A percentile compares a stretch with the other conserved stretches of the same genome.
phyloP scores from a whole-genome alignment of 2,329 filamentous ascomycete genomes.

The Laburnicola sp. region DNA sequence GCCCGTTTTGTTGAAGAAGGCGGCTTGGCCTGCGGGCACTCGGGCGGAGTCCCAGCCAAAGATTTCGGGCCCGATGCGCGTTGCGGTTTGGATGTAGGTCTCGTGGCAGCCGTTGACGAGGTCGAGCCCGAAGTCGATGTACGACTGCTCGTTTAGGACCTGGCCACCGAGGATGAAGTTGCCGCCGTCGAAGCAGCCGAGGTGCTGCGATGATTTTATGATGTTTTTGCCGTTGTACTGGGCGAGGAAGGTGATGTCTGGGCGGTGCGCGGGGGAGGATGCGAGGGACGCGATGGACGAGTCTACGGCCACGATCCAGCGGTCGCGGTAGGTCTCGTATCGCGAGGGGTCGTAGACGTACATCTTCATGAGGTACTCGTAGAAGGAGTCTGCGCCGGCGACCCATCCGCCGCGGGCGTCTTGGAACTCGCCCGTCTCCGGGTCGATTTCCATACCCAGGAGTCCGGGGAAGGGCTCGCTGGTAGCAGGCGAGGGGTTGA shows the following conservation, averaged over 20 bases:
- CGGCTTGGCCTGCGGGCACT: constrained; percentile 45
- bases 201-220: constrained; percentile 48
- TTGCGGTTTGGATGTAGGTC: constrained; percentile 70
- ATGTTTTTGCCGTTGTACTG: constrained; percentile 55
- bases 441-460: constrained; percentile 67
- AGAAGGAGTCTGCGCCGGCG: constrained; percentile 77
- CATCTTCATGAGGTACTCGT: constrained; percentile 93
- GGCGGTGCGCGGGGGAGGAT: constrained; percentile 66
- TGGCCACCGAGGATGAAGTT: constrained; percentile 83
- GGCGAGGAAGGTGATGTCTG: constrained; percentile 73
- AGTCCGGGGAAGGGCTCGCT: constrained; percentile 77
- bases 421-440: constrained; percentile 67
- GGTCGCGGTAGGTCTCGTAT: constrained; percentile 68
- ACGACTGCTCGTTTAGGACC: constrained; percentile 65
- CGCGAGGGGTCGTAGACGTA: constrained; percentile 72
- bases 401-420: constrained; percentile 74
- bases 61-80: constrained; percentile 74
- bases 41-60: constrained; percentile 45
- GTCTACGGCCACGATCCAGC: constrained; percentile 74
- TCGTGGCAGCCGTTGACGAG: constrained; percentile 73
- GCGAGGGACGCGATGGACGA: constrained; percentile 72
- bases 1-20: constrained; percentile 68
- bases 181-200: constrained; percentile 82
- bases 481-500: constrained; percentile 64
- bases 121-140: constrained; percentile 72